Evolutionary conservation across 352 stramenopile genomes (phyloP), one percentile per base, ranked within the genome.

Genomic region (Plasmopara viticola): DNA sequence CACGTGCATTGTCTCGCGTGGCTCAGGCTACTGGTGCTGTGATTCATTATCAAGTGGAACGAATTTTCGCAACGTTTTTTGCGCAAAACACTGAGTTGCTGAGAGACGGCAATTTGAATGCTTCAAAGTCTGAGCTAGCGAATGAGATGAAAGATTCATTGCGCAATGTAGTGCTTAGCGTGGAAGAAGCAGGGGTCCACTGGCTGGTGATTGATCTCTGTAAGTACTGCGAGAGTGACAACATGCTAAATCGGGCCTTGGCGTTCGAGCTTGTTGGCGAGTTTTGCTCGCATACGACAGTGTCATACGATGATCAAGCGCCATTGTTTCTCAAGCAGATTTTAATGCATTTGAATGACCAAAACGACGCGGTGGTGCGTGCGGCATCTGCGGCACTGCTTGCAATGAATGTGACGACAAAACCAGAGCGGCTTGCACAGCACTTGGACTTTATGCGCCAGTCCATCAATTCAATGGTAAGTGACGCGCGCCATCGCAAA

Each of bases 401-500:
- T 62, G 85, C 84, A 18, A 80, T 99, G 56, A 97, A 97, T 54
- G 88, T 69, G 42, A 88, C 85, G 17, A 86, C 95, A 17, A 88
- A 87, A 18, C 87, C 92, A 8, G 96, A 99, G 59, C 82, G 94
- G 45, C 75, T 99, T 50, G 72, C 89, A 18, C 86, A 91, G n/a
- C 88, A 99, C 61, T 71, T 99, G 42, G 87, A 97, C 64, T 99
- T 98, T 53, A 98, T 98, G 57, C 84, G 93, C 29, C 97, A 98
- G 66, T 90, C 95, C 5, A 95, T 99, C 64, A 95, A 95, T 48
- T 98, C 90, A 53, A 88, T 98, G 71, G 95, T 98, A 41, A 98
- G 87, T 62, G 94, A 98, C 66, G 93, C 93, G 48, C 81, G 94
- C 56, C 90, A 96, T 69, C 77, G 91, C 59, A 98, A 98, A 70